Conservation (phyloP, 108 stramenopile genomes). For the Pseudonitzschia multistriata region DNA sequence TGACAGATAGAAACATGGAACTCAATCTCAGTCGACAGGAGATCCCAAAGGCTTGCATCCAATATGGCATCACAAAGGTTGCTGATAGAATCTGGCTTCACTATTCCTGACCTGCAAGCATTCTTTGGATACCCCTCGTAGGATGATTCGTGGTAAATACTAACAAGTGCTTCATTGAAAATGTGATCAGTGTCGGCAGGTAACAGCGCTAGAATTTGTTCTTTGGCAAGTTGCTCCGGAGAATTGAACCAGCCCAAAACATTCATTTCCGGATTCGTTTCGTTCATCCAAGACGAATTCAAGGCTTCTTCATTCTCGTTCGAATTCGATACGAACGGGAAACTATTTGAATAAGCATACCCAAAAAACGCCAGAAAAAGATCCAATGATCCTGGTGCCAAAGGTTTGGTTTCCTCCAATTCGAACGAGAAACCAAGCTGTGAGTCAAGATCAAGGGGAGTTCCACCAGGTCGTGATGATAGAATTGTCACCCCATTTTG, state of each 20-base stretch:
- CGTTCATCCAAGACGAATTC: background rate
- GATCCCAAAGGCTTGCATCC: background rate
- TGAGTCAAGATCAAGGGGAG: constrained; percentile 4
- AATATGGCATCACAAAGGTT: background rate
- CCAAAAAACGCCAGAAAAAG: constrained; percentile 7
- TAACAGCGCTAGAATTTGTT: background rate
- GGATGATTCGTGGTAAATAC: background rate
- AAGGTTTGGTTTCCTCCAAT: background rate
- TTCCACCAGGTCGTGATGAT: constrained; percentile 3
- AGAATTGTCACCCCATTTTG: constrained; percentile 6
- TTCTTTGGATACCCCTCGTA: constrained; percentile 7
- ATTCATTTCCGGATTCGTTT: constrained; percentile 1
- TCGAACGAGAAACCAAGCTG: background rate
- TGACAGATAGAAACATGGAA: constrained; percentile 7
- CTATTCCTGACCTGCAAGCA: background rate
- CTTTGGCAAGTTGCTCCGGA: background rate
- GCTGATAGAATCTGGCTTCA: background rate
- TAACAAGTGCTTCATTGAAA: background rate
- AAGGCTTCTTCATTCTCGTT: background rate
- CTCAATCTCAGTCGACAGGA: background rate
- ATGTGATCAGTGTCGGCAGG: background rate
- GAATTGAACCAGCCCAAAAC: constrained; percentile 1
- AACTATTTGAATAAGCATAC: constrained; percentile 6
- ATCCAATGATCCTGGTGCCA: background rate
- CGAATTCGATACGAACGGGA: constrained; percentile 12